Evolutionary conservation across 306 rosid species (phyloP), one percentile per base, ranked within the genome.

Genomic region (Nissolia schottii): DNA sequence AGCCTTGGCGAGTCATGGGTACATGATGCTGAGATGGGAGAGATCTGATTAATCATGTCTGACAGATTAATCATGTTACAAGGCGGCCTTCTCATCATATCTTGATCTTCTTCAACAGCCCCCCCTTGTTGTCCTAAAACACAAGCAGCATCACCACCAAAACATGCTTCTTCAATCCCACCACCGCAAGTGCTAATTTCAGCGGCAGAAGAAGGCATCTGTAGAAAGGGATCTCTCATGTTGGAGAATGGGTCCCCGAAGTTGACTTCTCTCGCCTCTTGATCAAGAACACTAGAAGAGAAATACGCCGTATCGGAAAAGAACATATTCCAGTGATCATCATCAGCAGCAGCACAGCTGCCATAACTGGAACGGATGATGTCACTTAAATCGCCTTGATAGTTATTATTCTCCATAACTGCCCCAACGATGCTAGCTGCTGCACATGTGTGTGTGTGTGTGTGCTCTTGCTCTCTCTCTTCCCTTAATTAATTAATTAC

Each of bases 171-270:
- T 7, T 48, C 69, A 20, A 45, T 16, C 16, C 19, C 24, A 7
- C 48, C 57, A 51, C 48, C 57, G 43, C 34, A 75, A 29, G 49
- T 60, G 25, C 51, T 58, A 22, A 82, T 49, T 48, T 74, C 76
- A 0, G 75, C 50, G 54, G 80, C 63, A 23, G 78, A 29, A 27
- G 65, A 24, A 54, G 73, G 48, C 20, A 66, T 20, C 6, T 85
- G 80, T 13, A 87, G 86, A 79, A 91, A 85, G 40, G 97, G 96
- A 84, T 91, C 97, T 75, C 81, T 79, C 40, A 55, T 60, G 76
- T 67, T 77, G 6, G 96, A 84, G 63, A 89, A 91, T 15, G 96
- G 97, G 77, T 91, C 89, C 29, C 97, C 96, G n/a, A 91, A 91
- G 67, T 58, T 57, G 11, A n/a, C 66, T 51, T 12, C 34, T 53